Evolutionary conservation across 2,329 filamentous ascomycete species (phyloP).

Genomic region (Trichoderma cornu-damae): DNA sequence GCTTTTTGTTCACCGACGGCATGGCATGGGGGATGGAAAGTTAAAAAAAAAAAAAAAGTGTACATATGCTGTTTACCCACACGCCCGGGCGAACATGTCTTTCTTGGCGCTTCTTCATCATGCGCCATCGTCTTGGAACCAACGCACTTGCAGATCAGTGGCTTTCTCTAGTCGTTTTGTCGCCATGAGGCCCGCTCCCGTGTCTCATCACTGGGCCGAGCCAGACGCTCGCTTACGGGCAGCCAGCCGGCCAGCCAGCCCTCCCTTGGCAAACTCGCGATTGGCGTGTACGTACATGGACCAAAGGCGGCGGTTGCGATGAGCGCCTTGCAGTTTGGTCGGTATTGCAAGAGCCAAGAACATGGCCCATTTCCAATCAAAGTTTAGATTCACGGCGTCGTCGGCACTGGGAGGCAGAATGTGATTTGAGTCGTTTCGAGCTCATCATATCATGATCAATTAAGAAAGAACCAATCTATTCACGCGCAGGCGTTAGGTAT

Average conservation of each 20-base stretch:
- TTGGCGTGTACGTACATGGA: too few species aligned
- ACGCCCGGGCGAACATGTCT: neutral
- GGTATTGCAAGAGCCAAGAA: neutral
- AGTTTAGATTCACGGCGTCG: neutral
- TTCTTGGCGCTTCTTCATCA: neutral
- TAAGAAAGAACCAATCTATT: slow-evolving; percentile 17
- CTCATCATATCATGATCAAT: slow-evolving; percentile 16
- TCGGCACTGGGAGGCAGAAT: neutral
- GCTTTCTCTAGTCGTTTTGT: neutral
- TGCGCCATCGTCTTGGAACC: slow-evolving; percentile 5
- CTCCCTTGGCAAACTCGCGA: slow-evolving; percentile 6
- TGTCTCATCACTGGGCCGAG: slow-evolving; percentile 8
- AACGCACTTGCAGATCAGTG: neutral
- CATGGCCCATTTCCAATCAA: neutral
- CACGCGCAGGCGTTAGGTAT: slow-evolving; percentile 16
- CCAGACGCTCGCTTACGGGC: slow-evolving; percentile 8
- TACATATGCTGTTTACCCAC: too few species aligned
- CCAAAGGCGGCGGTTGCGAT: neutral
- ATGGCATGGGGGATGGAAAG: too few species aligned
- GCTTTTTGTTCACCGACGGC: too few species aligned
- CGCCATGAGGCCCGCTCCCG: slow-evolving; percentile 2
- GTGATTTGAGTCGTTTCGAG: neutral
- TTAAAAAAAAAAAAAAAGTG: too few species aligned
- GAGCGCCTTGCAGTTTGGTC: neutral
- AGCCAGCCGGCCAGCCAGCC: too few species aligned